phyloP scores from a whole-genome alignment of 2,329 filamentous ascomycete species.

The Elsinoe ampelina region DNA sequence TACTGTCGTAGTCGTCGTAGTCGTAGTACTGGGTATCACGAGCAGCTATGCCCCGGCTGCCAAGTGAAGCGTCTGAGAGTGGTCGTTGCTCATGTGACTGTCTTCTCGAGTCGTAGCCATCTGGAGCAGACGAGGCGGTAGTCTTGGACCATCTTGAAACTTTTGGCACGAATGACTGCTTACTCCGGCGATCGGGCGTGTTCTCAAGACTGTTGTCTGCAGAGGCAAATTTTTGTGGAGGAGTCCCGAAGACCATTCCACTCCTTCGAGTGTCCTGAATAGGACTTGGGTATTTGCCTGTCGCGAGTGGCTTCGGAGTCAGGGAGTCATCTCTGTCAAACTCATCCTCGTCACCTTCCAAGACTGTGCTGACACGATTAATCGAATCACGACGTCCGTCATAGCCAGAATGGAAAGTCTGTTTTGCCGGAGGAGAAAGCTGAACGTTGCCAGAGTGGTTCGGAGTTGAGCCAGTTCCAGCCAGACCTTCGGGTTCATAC shows the following conservation, averaged over 20 bases:
- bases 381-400: constrained; percentile 51
- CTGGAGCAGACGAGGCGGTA: constrained; percentile 77
- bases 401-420: constrained; percentile 40
- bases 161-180: constrained; percentile 86
- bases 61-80: constrained; percentile 56
- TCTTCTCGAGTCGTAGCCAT: constrained; percentile 60
- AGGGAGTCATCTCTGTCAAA: constrained; percentile 48
- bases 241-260: constrained; percentile 34
- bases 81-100: constrained; percentile 50
- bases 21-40: constrained; percentile 37
- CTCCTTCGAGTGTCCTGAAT: constrained; percentile 42
- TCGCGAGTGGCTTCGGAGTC: constrained; percentile 39
- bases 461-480: constrained; percentile 63
- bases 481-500: constrained; percentile 76
- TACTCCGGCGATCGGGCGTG: constrained; percentile 73
- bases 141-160: constrained; percentile 97
- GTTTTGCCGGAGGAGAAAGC: constrained; percentile 23
- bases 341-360: constrained; percentile 60
- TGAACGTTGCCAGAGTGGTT: constrained; percentile 43
- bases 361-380: constrained; percentile 82
- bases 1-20: constrained; percentile 18
- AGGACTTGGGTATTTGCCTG: constrained; percentile 42
- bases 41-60: constrained; percentile 11
- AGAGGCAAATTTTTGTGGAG: constrained; percentile 43
- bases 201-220: constrained; percentile 52